These are phyloP conservation scores for Fusarium lyarnte DNA, from an alignment of 2,329 filamentous ascomycete genomes.

Conservation along the genomic window DNA sequence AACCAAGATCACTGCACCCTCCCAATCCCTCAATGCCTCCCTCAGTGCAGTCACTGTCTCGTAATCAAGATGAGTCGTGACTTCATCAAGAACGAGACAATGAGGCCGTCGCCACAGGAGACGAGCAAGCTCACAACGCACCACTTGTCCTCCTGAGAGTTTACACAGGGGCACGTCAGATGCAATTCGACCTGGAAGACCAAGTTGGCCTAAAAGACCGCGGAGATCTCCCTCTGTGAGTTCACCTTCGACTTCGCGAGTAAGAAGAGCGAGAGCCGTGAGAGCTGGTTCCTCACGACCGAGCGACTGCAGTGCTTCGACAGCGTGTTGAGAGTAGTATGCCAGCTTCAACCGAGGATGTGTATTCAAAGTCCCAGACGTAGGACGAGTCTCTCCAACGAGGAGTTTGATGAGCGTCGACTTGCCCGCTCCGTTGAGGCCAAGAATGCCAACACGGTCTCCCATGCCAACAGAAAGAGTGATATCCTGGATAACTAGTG, in stretches of 20 bases:
- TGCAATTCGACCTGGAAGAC: constrained; percentile 74
- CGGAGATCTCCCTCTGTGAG: constrained; percentile 75
- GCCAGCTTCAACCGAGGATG: constrained; percentile 77
- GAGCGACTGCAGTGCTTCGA: constrained; percentile 71
- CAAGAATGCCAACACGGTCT: constrained; percentile 78
- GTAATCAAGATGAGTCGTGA: constrained; percentile 86
- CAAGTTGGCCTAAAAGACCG: constrained; percentile 72
- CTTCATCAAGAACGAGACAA: constrained; percentile 79
- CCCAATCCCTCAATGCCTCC: constrained; percentile 72
- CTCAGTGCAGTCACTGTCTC: constrained; percentile 80
- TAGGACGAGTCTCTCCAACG: constrained; percentile 67
- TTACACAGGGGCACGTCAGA: constrained; percentile 78
- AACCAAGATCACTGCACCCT: constrained; percentile 79
- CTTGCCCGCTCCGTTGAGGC: constrained; percentile 84
- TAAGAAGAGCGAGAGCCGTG: constrained; percentile 73
- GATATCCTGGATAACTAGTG: constrained; percentile 67
- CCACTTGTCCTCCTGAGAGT: constrained; percentile 83
- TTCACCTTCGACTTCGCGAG: constrained; percentile 59
- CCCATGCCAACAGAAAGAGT: constrained; percentile 76
- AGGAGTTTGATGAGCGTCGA: constrained; percentile 80
- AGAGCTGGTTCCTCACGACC: constrained; percentile 60
- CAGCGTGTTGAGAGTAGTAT: constrained; percentile 83
- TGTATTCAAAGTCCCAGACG: constrained; percentile 67
- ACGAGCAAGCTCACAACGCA: constrained; percentile 71
- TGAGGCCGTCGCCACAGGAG: constrained; percentile 76